These are phyloP conservation scores for Nicotiana tomentosiformis DNA, from an alignment of 257 asterid genomes.

Conservation along the genomic window DNA sequence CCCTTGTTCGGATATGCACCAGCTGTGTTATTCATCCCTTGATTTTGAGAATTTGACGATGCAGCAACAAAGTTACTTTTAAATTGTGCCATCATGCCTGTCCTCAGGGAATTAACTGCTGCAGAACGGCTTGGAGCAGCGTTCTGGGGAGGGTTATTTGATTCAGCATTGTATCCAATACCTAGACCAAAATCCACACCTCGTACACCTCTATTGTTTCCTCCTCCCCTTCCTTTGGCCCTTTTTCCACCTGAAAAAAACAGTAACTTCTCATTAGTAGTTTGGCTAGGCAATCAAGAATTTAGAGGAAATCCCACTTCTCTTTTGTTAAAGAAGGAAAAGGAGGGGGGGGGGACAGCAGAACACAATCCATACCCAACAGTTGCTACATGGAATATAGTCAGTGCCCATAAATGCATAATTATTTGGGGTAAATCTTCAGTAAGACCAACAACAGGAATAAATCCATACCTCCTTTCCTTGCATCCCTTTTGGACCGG, in stretches of 20 bases:
- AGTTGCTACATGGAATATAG: neutral
- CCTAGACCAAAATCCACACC: constrained; percentile 97
- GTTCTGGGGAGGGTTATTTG: constrained; percentile 35
- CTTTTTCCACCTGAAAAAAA: constrained; percentile 74
- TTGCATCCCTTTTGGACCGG: constrained; percentile 97
- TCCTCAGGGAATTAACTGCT: constrained; percentile 57
- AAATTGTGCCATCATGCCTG: constrained; percentile 82
- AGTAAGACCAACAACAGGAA: neutral
- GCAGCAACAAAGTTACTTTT: constrained; percentile 84
- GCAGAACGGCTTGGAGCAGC: constrained; percentile 56
- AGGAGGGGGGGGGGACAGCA: neutral
- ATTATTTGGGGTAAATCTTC: neutral
- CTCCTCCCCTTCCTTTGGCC: constrained; percentile 91
- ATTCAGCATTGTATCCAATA: constrained; percentile 71
- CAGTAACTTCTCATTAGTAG: neutral
- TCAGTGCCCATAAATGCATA: neutral
- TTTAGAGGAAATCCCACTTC: neutral
- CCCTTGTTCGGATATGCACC: constrained; percentile 39
- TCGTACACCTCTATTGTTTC: constrained; percentile 74
- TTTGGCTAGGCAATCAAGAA: neutral
- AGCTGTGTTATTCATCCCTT: constrained; percentile 39
- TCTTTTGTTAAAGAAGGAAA: neutral
- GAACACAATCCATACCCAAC: neutral
- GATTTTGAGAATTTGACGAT: constrained; percentile 68
- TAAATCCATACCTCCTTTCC: constrained; percentile 82